These are phyloP conservation scores for Claviceps sp. DNA, from an alignment of 2,329 filamentous ascomycete species.

Conservation along the genomic window DNA sequence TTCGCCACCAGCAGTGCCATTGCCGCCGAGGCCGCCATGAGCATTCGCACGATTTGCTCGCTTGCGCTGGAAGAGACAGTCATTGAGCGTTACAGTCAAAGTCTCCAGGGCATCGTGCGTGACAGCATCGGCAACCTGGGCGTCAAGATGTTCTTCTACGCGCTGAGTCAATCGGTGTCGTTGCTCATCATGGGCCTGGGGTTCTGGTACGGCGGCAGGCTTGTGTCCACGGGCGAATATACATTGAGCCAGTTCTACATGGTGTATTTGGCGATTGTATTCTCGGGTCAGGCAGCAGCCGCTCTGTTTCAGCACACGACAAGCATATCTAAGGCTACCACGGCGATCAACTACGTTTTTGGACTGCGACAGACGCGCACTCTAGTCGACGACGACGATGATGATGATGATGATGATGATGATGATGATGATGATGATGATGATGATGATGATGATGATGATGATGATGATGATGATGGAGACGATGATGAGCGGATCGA, in stretches of 20 bases:
- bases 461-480: constrained; percentile 13
- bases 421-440: constrained; percentile 11
- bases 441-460: constrained; percentile 4
- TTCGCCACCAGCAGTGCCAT: constrained; percentile 33
- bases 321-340: constrained; percentile 35
- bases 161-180: constrained; percentile 26
- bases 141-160: constrained; percentile 28
- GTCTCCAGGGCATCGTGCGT: constrained; percentile 18
- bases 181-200: constrained; percentile 25
- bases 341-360: constrained; percentile 36
- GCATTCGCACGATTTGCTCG: constrained; percentile 35
- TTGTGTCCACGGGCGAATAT: constrained; percentile 32
- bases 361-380: constrained; percentile 20
- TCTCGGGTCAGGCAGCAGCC: constrained; percentile 26
- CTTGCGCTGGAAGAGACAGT: constrained; percentile 32
- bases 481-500: neutral
- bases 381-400: constrained; percentile 17
- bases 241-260: constrained; percentile 32
- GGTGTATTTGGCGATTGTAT: constrained; percentile 38
- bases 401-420: constrained; percentile 5
- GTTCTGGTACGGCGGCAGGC: constrained; percentile 28
- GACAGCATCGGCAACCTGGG: constrained; percentile 18
- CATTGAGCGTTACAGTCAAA: constrained; percentile 20
- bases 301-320: constrained; percentile 33
- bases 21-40: constrained; percentile 35